These are phyloP conservation scores for Mycosarcoma maydis DNA, from an alignment of 1,284 basidiomycete genomes.

Conservation along the genomic window DNA sequence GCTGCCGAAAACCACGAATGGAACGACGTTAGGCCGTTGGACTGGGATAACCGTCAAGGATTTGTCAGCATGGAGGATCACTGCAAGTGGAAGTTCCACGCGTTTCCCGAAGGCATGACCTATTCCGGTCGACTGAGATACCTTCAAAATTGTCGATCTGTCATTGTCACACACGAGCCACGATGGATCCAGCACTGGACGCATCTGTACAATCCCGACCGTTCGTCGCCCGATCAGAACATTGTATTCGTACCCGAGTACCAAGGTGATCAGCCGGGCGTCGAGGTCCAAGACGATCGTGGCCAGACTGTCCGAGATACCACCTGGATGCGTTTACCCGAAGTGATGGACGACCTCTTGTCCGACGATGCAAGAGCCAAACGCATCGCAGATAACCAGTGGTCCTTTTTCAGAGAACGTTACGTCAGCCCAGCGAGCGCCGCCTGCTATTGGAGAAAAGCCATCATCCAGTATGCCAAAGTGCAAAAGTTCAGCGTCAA, in stretches of 20 bases:
- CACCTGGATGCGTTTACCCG: slow-evolving; percentile 57
- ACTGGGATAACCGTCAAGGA: slow-evolving; percentile 43
- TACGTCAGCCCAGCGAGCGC: slow-evolving; percentile 54
- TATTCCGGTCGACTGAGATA: slow-evolving; percentile 60
- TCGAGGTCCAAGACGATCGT: slow-evolving; percentile 44
- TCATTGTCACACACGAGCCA: slow-evolving; percentile 61
- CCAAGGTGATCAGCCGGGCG: slow-evolving; percentile 20
- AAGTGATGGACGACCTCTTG: slow-evolving; percentile 57
- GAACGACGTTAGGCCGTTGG: slow-evolving; percentile 54
- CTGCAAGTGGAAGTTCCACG: slow-evolving; percentile 63
- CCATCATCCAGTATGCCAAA: slow-evolving; percentile 39
- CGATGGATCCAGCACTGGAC: slow-evolving; percentile 64
- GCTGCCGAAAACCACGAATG: slow-evolving; percentile 46
- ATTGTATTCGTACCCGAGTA: slow-evolving; percentile 60
- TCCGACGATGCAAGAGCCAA: slow-evolving; percentile 49
- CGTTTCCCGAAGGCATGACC: slow-evolving; percentile 62
- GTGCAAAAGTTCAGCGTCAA: slow-evolving; percentile 48
- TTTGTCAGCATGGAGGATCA: slow-evolving; percentile 59
- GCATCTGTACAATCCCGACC: slow-evolving; percentile 60
- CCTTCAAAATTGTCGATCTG: slow-evolving; percentile 59
- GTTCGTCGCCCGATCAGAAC: slow-evolving; percentile 59
- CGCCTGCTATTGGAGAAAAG: slow-evolving; percentile 59
- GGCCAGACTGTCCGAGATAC: slow-evolving; percentile 26
- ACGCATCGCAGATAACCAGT: slow-evolving; percentile 60
- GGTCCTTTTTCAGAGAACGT: slow-evolving; percentile 56